phyloP scores from a whole-genome alignment of 2,329 filamentous ascomycete species.

The Drechslerella stenobrocha region DNA sequence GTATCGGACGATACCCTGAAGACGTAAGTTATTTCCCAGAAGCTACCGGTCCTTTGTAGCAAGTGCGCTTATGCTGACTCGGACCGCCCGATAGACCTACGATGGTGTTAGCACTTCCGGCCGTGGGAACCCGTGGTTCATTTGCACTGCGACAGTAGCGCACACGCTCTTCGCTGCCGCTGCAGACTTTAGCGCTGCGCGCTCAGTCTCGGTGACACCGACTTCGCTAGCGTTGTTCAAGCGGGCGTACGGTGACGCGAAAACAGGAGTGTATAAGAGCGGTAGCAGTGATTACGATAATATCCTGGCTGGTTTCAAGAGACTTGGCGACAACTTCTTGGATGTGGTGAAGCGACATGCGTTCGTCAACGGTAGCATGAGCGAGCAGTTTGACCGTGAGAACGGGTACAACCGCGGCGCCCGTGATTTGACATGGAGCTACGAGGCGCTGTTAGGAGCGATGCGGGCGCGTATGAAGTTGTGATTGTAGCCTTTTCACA shows the following conservation, averaged over 20 bases:
- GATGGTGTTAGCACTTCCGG: constrained; percentile 62
- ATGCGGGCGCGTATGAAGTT: constrained; percentile 46
- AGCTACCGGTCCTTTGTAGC: too few relatives aligned
- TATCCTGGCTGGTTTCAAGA: constrained; percentile 65
- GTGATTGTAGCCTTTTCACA: background rate
- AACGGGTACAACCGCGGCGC: constrained; percentile 60
- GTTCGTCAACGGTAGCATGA: constrained; percentile 65
- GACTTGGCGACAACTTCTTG: constrained; percentile 66
- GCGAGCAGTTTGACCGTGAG: constrained; percentile 67
- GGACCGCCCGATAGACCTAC: constrained; percentile 74
- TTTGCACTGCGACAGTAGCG: constrained; percentile 74
- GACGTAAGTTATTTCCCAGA: constrained; percentile 67
- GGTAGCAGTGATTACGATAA: constrained; percentile 61
- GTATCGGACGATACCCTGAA: constrained; percentile 70
- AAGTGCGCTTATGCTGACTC: constrained; percentile 65
- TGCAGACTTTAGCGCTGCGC: constrained; percentile 69
- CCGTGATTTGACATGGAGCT: constrained; percentile 72
- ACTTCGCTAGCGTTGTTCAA: constrained; percentile 72
- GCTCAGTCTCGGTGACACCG: constrained; percentile 67
- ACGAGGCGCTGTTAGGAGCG: constrained; percentile 68
- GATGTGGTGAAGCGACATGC: constrained; percentile 60
- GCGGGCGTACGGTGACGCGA: constrained; percentile 64
- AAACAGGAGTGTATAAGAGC: constrained; percentile 67
- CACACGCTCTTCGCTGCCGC: constrained; percentile 78
- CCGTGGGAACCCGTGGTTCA: constrained; percentile 74